These are phyloP conservation scores for Schwanniomyces vanrijiae DNA, from an alignment of 805 yeast genomes.

Conservation along the genomic window DNA sequence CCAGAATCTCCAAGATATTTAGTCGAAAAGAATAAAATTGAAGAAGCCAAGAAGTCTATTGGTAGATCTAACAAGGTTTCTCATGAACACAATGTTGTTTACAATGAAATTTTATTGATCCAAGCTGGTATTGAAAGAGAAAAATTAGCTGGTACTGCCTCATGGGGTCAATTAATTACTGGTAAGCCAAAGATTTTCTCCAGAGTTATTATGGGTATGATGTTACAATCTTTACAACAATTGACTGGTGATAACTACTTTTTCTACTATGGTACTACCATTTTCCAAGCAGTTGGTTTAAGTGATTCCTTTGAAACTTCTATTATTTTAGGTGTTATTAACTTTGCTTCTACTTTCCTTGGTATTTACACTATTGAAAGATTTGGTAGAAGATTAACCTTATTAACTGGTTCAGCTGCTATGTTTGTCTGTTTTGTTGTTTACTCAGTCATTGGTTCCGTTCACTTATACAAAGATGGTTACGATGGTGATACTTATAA, in stretches of 20 bases:
- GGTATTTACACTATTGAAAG: conserved; percentile 51
- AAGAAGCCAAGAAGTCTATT: conserved; percentile 55
- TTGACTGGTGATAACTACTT: conserved; percentile 63
- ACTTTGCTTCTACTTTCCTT: conserved; percentile 54
- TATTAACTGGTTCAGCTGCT: conserved; percentile 44
- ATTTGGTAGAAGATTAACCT: conserved; percentile 49
- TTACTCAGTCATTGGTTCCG: conserved; percentile 62
- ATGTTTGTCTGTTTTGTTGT: conserved; percentile 59
- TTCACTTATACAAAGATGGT: conserved; percentile 41
- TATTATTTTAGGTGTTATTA: conserved; percentile 53
- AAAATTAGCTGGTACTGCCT: conserved; percentile 59
- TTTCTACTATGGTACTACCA: conserved; percentile 60
- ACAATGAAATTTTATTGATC: conserved; percentile 52
- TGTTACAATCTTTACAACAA: conserved; percentile 61
- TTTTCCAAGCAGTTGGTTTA: conserved; percentile 52
- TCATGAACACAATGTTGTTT: conserved; percentile 53
- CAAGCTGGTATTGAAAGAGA: conserved; percentile 65
- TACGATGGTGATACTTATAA: conserved; percentile 35
- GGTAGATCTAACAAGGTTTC: conserved; percentile 59
- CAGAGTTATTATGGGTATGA: conserved; percentile 57
- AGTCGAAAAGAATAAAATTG: conserved; percentile 48
- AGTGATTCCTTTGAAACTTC: conserved; percentile 57
- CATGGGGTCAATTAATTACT: conserved; percentile 61
- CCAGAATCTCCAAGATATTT: conserved; percentile 73
- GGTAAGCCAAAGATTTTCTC: conserved; percentile 63